Evolutionary conservation across 257 asterid genomes (phyloP).

Genomic region (Primulina tabacum): DNA sequence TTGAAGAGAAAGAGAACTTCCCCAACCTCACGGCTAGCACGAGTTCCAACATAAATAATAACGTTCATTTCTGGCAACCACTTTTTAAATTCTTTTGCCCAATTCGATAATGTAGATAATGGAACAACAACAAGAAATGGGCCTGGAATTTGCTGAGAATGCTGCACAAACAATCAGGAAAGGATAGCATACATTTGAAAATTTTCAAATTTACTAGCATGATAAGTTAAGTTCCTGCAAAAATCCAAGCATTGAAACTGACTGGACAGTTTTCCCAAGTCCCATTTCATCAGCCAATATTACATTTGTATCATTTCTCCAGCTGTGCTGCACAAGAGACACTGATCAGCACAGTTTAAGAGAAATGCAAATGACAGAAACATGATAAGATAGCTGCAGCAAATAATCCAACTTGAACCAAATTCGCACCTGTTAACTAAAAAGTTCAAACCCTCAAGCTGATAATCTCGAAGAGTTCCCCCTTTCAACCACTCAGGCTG

Average conservation of each 20-base stretch:
- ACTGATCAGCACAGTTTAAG: conserved; percentile 42
- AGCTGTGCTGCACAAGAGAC: conserved; percentile 66
- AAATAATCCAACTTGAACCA: conserved; percentile 29
- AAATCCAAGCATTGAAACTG: conserved; percentile 98
- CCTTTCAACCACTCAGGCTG: conserved; percentile 99
- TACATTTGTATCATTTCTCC: conserved; percentile 98
- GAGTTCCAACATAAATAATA: conserved; percentile 87
- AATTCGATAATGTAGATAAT: conserved; percentile 87
- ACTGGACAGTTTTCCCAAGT: conserved; percentile 97
- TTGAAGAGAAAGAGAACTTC: conserved; percentile 11
- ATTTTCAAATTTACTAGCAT: conserved; percentile 17
- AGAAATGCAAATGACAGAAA: conserved; percentile 23
- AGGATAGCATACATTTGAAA: conserved; percentile 22
- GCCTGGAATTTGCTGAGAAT: conserved; percentile 88
- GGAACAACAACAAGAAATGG: conserved; percentile 99
- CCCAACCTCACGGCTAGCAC: conserved; percentile 96
- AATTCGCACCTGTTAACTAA: conserved; percentile 86
- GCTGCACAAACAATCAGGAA: conserved; percentile 45
- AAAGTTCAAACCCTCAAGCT: conserved; percentile 97
- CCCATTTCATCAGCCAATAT: conserved; percentile 99
- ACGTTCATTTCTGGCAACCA: conserved; percentile 94
- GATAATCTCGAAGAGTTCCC: conserved; percentile 98
- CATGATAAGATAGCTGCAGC: conserved; percentile 9
- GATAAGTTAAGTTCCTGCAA: conserved; percentile 58
- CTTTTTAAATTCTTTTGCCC: conserved; percentile 98